Evolutionary conservation across 805 yeast species (phyloP).

Genomic region (Schwanniomyces pseudopolymorphus): DNA sequence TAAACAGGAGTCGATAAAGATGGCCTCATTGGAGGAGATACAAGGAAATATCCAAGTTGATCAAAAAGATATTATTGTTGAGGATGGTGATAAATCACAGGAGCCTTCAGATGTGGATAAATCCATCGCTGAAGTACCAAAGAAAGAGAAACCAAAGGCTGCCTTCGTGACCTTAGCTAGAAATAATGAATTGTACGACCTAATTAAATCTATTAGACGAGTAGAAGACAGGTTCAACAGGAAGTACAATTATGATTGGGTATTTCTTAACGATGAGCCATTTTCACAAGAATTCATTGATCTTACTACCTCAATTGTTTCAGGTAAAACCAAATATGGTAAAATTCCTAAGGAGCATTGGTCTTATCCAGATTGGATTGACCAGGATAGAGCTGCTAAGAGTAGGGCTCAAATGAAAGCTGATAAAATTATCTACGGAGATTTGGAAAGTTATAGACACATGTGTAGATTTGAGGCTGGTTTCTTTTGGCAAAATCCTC

Average conservation of each 20-base stretch:
- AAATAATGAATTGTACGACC: slow-evolving; percentile 64
- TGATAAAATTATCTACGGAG: slow-evolving; percentile 69
- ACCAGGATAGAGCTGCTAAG: slow-evolving; percentile 64
- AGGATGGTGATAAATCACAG: slow-evolving; percentile 4
- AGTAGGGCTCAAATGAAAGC: slow-evolving; percentile 59
- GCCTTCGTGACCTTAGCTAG: slow-evolving; percentile 81
- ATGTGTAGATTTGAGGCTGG: slow-evolving; percentile 95
- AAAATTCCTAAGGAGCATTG: slow-evolving; percentile 81
- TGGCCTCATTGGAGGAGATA: neutral
- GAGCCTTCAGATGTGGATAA: neutral
- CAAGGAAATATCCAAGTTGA: slow-evolving; percentile 1
- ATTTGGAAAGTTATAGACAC: slow-evolving; percentile 75
- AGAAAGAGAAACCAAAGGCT: slow-evolving; percentile 37
- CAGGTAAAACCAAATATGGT: slow-evolving; percentile 81
- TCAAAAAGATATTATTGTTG: neutral
- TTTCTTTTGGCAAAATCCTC: slow-evolving; percentile 77
- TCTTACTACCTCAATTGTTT: slow-evolving; percentile 62
- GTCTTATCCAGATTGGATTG: slow-evolving; percentile 85
- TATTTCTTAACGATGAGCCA: slow-evolving; percentile 83
- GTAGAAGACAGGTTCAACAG: slow-evolving; percentile 88
- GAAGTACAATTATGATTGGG: slow-evolving; percentile 89
- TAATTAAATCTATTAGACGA: slow-evolving; percentile 65
- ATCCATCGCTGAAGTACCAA: neutral
- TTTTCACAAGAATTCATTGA: slow-evolving; percentile 79
- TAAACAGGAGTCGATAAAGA: neutral